Evolutionary conservation across 345 rosid genomes (phyloP).

Genomic region (Eucalyptus marginata): DNA sequence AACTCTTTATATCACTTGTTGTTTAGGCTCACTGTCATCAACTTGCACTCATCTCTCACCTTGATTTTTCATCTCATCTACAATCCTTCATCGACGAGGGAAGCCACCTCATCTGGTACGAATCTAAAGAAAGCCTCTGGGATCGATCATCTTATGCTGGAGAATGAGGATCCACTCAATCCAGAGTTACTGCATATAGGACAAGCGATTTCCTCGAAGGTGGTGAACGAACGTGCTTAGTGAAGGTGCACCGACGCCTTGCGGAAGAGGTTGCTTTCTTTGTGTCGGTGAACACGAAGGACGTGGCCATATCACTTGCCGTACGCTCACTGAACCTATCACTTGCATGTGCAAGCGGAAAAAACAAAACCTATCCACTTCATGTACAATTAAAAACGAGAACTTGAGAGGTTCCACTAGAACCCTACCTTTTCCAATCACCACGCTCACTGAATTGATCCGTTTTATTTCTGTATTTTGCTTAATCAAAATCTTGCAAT

Average conservation of each 20-base stretch:
- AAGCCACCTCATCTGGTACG: not conserved
- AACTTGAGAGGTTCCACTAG: not conserved
- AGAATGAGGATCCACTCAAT: not conserved
- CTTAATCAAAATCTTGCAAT: not conserved
- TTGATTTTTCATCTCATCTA: not conserved
- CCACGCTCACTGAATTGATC: not conserved
- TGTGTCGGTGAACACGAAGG: not conserved
- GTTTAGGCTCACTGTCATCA: not conserved
- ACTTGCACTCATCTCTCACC: not conserved
- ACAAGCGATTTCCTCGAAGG: not conserved
- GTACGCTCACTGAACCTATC: not conserved
- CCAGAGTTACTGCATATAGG: not conserved
- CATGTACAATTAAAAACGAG: not conserved
- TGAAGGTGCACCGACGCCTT: not conserved
- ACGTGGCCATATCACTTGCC: not conserved
- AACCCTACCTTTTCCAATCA: not conserved
- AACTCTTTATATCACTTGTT: not conserved
- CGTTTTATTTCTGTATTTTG: not conserved
- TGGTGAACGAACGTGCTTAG: not conserved
- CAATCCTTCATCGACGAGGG: not conserved
- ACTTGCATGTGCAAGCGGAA: not conserved
- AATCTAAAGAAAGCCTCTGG: not conserved
- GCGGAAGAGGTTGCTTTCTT: not conserved
- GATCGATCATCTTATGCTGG: not conserved
- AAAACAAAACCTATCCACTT: not conserved